Conservation (phyloP, 495 filamentous ascomycete genomes). For the Cercophora newfieldiana region DNA sequence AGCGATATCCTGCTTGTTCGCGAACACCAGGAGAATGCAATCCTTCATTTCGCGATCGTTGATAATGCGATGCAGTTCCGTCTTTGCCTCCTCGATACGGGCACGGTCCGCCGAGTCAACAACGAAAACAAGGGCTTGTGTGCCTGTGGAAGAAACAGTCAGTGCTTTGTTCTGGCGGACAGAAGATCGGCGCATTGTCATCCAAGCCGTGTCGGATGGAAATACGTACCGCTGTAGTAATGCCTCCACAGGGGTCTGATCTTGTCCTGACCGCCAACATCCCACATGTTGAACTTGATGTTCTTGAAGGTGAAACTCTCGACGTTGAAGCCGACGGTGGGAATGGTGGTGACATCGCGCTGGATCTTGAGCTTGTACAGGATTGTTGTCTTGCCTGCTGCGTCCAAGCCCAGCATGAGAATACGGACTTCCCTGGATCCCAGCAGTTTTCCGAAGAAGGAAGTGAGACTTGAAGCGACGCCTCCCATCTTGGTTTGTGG, state of each 20-base stretch:
- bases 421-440: slow-evolving; percentile 98
- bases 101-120: slow-evolving; percentile 87
- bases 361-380: slow-evolving; percentile 99
- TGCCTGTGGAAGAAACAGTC: slow-evolving; percentile 54
- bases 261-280: slow-evolving; percentile 99
- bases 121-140: slow-evolving; percentile 96
- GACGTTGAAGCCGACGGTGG: slow-evolving; percentile 98
- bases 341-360: slow-evolving; percentile 98
- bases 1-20: slow-evolving; percentile 93
- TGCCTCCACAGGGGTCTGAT: slow-evolving; percentile 97
- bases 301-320: slow-evolving; percentile 99
- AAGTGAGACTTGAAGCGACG: slow-evolving; percentile 23
- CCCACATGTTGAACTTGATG: slow-evolving; percentile 99
- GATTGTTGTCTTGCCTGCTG: slow-evolving; percentile 98
- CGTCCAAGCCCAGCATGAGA: slow-evolving; percentile 96
- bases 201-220: not conserved
- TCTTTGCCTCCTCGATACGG: slow-evolving; percentile 85
- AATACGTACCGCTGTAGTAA: slow-evolving; percentile 84
- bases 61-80: slow-evolving; percentile 92
- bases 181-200: not conserved
- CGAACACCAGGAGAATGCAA: slow-evolving; percentile 88
- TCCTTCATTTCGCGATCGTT: slow-evolving; percentile 99
- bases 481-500: slow-evolving; percentile 27
- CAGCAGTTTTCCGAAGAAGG: slow-evolving; percentile 83
- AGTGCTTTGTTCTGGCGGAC: not conserved